phyloP scores from a whole-genome alignment of 2,329 filamentous ascomycete genomes.

The Microdochium bolleyi region DNA sequence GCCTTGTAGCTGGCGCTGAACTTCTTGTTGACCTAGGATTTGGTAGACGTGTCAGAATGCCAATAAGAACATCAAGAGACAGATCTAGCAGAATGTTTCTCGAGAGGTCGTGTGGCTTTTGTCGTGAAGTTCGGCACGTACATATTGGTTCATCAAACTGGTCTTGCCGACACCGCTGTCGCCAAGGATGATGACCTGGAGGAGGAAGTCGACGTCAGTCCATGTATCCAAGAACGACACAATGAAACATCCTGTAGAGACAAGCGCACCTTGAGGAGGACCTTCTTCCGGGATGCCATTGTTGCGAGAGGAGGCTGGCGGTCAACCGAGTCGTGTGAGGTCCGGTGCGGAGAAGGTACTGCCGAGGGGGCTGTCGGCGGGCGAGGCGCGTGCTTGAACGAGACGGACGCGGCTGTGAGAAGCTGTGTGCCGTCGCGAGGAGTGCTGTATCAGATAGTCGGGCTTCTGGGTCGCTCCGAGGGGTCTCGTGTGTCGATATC shows the following conservation, averaged over 20 bases:
- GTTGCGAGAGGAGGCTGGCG: constrained; percentile 14
- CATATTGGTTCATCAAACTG: constrained; percentile 99
- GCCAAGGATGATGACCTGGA: constrained; percentile 93
- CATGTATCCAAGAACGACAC: constrained; percentile 6
- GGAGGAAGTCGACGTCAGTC: neutral
- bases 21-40: constrained; percentile 94
- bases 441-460: no score
- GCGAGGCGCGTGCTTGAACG: neutral
- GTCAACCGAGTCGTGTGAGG: neutral
- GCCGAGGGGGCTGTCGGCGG: neutral
- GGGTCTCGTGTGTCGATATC: neutral
- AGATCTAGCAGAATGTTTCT: constrained; percentile 1
- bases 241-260: neutral
- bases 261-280: constrained; percentile 68
- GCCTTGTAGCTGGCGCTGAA: constrained; percentile 99
- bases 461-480: neutral
- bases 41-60: neutral
- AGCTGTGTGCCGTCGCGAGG: no score
- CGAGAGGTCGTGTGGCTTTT: neutral
- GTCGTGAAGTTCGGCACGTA: constrained; percentile 38
- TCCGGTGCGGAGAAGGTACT: neutral
- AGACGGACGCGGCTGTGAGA: neutral
- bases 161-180: constrained; percentile 99
- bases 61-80: neutral
- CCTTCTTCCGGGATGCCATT: constrained; percentile 84